phyloP scores from a whole-genome alignment of 148 eudicot species.

The Suaeda aralocaspica region DNA sequence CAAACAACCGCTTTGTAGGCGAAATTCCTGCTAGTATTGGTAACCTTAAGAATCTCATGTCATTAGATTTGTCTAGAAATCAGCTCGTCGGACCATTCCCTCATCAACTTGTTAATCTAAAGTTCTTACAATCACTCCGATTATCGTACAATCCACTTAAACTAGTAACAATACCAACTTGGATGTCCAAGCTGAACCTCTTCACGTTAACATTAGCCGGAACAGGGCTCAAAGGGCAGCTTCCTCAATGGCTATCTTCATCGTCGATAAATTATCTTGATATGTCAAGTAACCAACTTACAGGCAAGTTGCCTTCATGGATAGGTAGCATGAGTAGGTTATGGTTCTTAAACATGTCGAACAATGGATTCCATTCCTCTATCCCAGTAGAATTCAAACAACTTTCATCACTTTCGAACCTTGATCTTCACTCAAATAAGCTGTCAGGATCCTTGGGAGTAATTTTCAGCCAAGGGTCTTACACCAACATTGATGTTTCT shows the following conservation, averaged over 20 bases:
- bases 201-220: slow-evolving; percentile 42
- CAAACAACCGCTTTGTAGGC: slow-evolving; percentile 53
- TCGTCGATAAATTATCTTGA: slow-evolving; percentile 48
- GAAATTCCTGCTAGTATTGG: slow-evolving; percentile 60
- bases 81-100: slow-evolving; percentile 48
- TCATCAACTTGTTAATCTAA: slow-evolving; percentile 38
- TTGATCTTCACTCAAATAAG: slow-evolving; percentile 72
- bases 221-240: slow-evolving; percentile 56
- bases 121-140: slow-evolving; percentile 39
- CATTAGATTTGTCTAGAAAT: slow-evolving; percentile 59
- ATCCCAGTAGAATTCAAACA: slow-evolving; percentile 55
- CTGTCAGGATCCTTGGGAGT: slow-evolving; percentile 41
- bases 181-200: slow-evolving; percentile 37
- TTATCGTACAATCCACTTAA: slow-evolving; percentile 63
- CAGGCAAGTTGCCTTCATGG: slow-evolving; percentile 70
- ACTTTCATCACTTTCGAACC: slow-evolving; percentile 35
- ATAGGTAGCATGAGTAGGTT: slow-evolving; percentile 74
- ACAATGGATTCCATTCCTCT: slow-evolving; percentile 42
- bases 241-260: slow-evolving; percentile 55
- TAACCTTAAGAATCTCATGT: slow-evolving; percentile 40
- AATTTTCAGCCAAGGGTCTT: slow-evolving; percentile 50
- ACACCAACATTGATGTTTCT: slow-evolving; percentile 59
- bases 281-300: slow-evolving; percentile 51
- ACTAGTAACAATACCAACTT: slow-evolving; percentile 41
- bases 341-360: slow-evolving; percentile 55